Evolutionary conservation across 805 yeast species (phyloP), one percentile per base, ranked within the genome.

Genomic region (Metschnikowia chrysomelidarum): DNA sequence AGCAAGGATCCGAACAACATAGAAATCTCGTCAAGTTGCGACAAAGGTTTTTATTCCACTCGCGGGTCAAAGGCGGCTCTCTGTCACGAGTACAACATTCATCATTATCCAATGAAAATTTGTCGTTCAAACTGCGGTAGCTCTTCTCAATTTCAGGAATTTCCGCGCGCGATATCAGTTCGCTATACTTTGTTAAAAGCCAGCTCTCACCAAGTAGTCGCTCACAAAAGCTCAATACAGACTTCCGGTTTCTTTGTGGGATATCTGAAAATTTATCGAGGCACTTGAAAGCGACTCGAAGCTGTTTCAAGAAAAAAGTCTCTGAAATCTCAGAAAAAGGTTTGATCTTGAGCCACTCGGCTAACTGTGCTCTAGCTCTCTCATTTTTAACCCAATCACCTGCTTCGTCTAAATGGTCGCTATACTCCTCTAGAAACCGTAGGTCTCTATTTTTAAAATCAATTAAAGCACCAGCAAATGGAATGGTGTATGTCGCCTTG

Each of bases 371-470:
- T 27, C 30, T 41, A n/a, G 36, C 24, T 18, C 38, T 27, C 12
- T 41, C 41, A 19, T 41, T 34, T 27, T 22, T 25, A 11, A 27
- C 29, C 4, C 33, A 40, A 15, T 21, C n/a, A 11, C n/a, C n/a
- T n/a, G n/a, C n/a, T n/a, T n/a, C n/a, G n/a, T n/a, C n/a, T n/a
- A n/a, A n/a, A n/a, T n/a, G n/a, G n/a, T n/a, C n/a, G n/a, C n/a
- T n/a, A n/a, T n/a, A n/a, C n/a, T n/a, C 35, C 2, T 19, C 24
- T 16, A 40, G 19, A 32, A 62, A 64, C 24, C 71, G 48, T 30
- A 67, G 49, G 44, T 67, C 73, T 32, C 56, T 47, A 4, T 51
- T 47, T 27, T 59, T 56, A 41, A 67, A 67, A 41, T 67, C 69
- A 11, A 67, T 43, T 15, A 62, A 40, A 5, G 48, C 38, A 2